These are phyloP conservation scores for Heracleum sosnowskyi DNA, from an alignment of 129 eudicot genomes.

Conservation along the genomic window DNA sequence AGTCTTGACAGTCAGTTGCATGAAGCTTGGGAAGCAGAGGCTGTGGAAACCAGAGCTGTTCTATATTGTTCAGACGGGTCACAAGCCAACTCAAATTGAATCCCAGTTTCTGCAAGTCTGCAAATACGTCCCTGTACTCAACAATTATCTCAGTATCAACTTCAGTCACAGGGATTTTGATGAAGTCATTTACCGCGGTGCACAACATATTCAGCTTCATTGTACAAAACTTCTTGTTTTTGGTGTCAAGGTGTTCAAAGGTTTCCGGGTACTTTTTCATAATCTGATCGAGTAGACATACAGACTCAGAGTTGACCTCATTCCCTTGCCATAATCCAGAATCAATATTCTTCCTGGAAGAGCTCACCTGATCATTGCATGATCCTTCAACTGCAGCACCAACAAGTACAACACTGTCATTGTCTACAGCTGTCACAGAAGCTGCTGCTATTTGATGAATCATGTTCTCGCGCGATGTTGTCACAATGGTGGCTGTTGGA, in stretches of 20 bases:
- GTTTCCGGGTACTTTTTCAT: not conserved
- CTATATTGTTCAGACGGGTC: not conserved
- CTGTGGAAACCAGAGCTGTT: not conserved
- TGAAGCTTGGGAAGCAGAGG: no score
- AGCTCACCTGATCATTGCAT: not conserved
- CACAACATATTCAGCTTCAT: not conserved
- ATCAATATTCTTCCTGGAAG: not conserved
- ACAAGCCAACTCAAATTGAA: not conserved
- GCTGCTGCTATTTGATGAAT: not conserved
- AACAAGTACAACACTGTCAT: not conserved
- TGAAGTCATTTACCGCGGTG: not conserved
- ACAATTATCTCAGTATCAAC: not conserved
- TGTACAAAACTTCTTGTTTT: not conserved
- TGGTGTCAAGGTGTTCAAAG: no score
- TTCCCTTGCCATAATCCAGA: not conserved
- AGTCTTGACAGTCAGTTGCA: not conserved
- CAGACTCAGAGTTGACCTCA: not conserved
- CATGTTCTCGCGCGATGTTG: not conserved
- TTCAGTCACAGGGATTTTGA: not conserved
- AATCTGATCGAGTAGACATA: not conserved
- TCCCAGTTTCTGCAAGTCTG: not conserved
- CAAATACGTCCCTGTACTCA: not conserved
- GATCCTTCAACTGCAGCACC: not conserved
- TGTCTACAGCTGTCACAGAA: not conserved
- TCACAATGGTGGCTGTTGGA: no score